Evolutionary conservation across 108 stramenopile genomes (phyloP).

Genomic region (Pseudonitzschia pungens): DNA sequence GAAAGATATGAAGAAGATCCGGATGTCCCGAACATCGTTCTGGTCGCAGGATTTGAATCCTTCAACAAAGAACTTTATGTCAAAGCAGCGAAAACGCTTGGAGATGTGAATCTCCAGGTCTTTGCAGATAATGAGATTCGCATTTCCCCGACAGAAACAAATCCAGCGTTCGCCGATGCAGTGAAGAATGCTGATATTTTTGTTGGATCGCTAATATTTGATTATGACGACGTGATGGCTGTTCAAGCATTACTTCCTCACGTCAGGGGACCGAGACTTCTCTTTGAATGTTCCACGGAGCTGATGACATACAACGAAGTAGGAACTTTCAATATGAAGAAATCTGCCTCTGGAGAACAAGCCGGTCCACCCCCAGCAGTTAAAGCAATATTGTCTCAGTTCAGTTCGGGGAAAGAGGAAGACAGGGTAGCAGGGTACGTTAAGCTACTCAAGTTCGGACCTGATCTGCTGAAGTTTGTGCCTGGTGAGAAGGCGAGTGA

Average conservation of each 20-base stretch:
- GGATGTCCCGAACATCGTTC: slow-evolving; percentile 54
- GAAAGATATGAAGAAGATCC: background rate
- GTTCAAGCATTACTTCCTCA: slow-evolving; percentile 40
- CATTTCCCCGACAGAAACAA: slow-evolving; percentile 32
- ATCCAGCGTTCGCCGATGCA: slow-evolving; percentile 56
- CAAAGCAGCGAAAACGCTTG: slow-evolving; percentile 42
- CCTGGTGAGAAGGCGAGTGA: slow-evolving; percentile 87
- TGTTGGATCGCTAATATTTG: slow-evolving; percentile 79
- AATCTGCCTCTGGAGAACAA: slow-evolving; percentile 15
- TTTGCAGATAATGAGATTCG: slow-evolving; percentile 73
- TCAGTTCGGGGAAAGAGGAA: slow-evolving; percentile 81
- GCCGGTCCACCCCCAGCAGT: slow-evolving; percentile 80
- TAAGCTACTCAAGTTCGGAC: slow-evolving; percentile 83
- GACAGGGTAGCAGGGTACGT: slow-evolving; percentile 81
- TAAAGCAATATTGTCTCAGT: slow-evolving; percentile 75
- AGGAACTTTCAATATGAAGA: slow-evolving; percentile 70
- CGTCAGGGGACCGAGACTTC: slow-evolving; percentile 55
- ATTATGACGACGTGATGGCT: slow-evolving; percentile 64
- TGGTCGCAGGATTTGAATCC: slow-evolving; percentile 89
- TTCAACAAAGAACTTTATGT: slow-evolving; percentile 82
- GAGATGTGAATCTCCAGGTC: slow-evolving; percentile 43
- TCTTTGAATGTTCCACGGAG: slow-evolving; percentile 87
- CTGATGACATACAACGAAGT: slow-evolving; percentile 76
- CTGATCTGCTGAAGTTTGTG: slow-evolving; percentile 72
- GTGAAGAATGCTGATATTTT: slow-evolving; percentile 70